Evolutionary conservation across 108 stramenopile genomes (phyloP), one percentile per base, ranked within the genome.

Genomic region (Nannochloropsis oceanica): DNA sequence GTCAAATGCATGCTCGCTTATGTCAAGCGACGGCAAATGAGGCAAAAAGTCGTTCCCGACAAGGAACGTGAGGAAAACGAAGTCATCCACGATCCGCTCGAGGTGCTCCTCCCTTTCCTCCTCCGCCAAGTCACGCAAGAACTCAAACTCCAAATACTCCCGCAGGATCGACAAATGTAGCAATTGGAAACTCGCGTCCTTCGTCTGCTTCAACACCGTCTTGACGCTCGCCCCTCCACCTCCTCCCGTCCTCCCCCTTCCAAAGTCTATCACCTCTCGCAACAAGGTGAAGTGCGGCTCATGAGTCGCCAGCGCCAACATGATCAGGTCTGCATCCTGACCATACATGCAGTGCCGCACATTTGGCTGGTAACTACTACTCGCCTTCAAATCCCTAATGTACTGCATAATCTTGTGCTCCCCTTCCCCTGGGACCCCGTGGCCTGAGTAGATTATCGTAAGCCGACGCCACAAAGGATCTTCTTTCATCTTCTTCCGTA

Each of bases 351-450:
- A 96, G 92, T 99, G 99, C 26, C 97, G 94, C 27, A 82, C 81
- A 43, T 82, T 82, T 7, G 82, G 22, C 26, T 34, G 42, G 42
- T 43, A 82, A 10, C 14, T 13, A 14, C 22, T 13, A 13, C 13
- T 11, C 25, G 25, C 26, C 80, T 81, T 81, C 26, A 83, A 79
- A 42, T 87, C 87, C 27, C 87, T 84, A 26, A 88, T 88, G 82
- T 95, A 96, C 11, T 93, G 83, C 96, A 99, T 96, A 82, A 98
- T 97, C 90, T 99, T 99, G 92, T 99, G 99, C 88, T 99, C 99
- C 25, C 99, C 99, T 90, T 99, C 99, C 27, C 99, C 99, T 1
- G 99, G 97, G n/a, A 98, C 88, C 79, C 94, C 94, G n/a, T 95
- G 95, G 84, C 97, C 99, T 42, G 94, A 94, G 87, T 96, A 97